Evolutionary conservation across 306 rosid species (phyloP).

Genomic region (Acmispon strigosus): DNA sequence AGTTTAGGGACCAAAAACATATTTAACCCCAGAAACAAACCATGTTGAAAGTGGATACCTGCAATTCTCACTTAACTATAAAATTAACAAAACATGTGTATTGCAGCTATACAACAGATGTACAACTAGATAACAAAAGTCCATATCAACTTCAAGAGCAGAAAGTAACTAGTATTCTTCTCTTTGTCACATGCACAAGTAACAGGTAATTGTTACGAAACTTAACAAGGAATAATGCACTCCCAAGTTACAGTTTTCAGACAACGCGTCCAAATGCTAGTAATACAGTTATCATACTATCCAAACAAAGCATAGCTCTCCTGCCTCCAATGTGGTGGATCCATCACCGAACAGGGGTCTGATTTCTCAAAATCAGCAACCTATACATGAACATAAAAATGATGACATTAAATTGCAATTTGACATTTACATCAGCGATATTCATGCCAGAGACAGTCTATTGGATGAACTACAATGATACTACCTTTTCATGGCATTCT

Average conservation of each 20-base stretch:
- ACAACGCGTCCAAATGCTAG: background rate
- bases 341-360: conserved; percentile 74
- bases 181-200: background rate
- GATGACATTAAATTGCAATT: background rate
- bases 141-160: background rate
- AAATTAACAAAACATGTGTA: background rate
- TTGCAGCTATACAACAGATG: background rate
- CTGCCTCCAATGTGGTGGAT: conserved; percentile 80
- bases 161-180: background rate
- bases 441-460: background rate
- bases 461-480: background rate
- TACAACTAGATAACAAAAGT: background rate
- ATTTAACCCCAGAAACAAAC: no score
- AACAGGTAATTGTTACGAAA: background rate
- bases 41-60: background rate
- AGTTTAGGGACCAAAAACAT: no score
- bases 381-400: conserved; percentile 28
- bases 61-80: background rate
- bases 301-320: conserved; percentile 77
- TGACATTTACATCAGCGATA: background rate
- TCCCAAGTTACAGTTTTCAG: conserved; percentile 1
- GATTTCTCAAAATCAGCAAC: conserved; percentile 82
- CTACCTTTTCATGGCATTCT: conserved; percentile 66
- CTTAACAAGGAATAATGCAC: conserved; percentile 10
- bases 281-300: conserved; percentile 12